Evolutionary conservation across 2,329 filamentous ascomycete species (phyloP).

Genomic region (Apiospora sp.): DNA sequence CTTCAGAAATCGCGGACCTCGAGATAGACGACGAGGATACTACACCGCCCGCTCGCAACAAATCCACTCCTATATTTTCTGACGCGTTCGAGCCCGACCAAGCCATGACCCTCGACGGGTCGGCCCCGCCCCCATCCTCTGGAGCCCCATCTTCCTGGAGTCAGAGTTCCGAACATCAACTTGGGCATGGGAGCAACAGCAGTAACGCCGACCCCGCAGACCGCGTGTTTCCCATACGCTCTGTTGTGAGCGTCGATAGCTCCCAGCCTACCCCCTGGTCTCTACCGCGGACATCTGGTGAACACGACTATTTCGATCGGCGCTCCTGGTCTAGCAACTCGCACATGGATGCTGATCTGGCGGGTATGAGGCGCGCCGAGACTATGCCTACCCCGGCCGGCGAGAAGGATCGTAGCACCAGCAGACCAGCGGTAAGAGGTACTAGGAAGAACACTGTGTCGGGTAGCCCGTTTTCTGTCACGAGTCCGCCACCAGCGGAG

Average conservation of each 20-base stretch:
- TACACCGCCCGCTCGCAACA: slow-evolving; percentile 22
- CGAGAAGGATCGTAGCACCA: slow-evolving; percentile 10
- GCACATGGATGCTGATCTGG: slow-evolving; percentile 14
- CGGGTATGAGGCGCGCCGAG: slow-evolving; percentile 30
- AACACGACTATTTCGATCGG: slow-evolving; percentile 49
- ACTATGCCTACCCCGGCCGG: slow-evolving; percentile 29
- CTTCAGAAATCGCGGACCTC: background rate
- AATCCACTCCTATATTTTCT: background rate
- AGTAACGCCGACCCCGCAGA: slow-evolving; percentile 53
- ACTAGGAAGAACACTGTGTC: slow-evolving; percentile 32
- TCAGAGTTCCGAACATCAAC: slow-evolving; percentile 50
- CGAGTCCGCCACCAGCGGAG: slow-evolving; percentile 29
- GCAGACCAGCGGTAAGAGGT: slow-evolving; percentile 11
- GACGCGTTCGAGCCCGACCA: background rate
- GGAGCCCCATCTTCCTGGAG: slow-evolving; percentile 53
- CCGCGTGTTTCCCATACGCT: slow-evolving; percentile 82
- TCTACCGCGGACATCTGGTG: slow-evolving; percentile 45
- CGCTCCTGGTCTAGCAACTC: slow-evolving; percentile 34
- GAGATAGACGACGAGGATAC: slow-evolving; percentile 22
- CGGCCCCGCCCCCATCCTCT: slow-evolving; percentile 39
- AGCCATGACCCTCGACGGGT: slow-evolving; percentile 23
- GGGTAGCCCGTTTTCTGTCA: slow-evolving; percentile 26
- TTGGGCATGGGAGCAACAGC: slow-evolving; percentile 41
- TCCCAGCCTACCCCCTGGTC: slow-evolving; percentile 44
- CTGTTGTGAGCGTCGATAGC: slow-evolving; percentile 75